A percentile compares a stretch with the other conserved stretches of the same genome.
phyloP scores from a whole-genome alignment of 2,329 filamentous ascomycete genomes.

The Fusarium mundagurra region DNA sequence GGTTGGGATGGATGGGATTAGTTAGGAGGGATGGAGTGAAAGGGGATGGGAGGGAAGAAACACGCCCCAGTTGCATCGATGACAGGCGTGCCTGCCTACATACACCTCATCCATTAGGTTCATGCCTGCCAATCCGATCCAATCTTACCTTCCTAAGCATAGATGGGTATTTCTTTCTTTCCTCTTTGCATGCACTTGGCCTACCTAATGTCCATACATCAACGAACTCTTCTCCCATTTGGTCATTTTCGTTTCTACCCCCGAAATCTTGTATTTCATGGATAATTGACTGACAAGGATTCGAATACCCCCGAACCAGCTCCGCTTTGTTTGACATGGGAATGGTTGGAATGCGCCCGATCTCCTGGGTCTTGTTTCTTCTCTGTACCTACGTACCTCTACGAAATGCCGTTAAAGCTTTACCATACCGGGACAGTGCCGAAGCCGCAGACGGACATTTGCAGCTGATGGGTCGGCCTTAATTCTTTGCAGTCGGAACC shows the following conservation, averaged over 20 bases:
- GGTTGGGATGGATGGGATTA: not conserved
- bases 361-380: slow-evolving; percentile 33
- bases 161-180: not conserved
- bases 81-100: slow-evolving; percentile 16
- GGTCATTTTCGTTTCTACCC: slow-evolving; percentile 1
- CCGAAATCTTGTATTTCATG: slow-evolving; percentile 16
- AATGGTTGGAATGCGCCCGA: slow-evolving; percentile 29
- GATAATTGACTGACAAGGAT: slow-evolving; percentile 11
- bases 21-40: slow-evolving; percentile 22
- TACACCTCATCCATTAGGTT: slow-evolving; percentile 2
- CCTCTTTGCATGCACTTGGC: not conserved
- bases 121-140: not conserved
- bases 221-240: not conserved
- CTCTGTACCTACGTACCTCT: slow-evolving; percentile 5
- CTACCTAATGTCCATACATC: not conserved
- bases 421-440: slow-evolving; percentile 32
- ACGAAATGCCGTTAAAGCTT: slow-evolving; percentile 33
- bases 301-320: slow-evolving; percentile 25
- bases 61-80: slow-evolving; percentile 18
- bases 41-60: slow-evolving; percentile 30
- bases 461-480: slow-evolving; percentile 24
- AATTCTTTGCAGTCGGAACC: slow-evolving; percentile 30
- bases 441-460: slow-evolving; percentile 29
- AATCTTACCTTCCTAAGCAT: not conserved
- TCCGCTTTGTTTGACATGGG: slow-evolving; percentile 33